Percentiles rank a stretch among this genome's conserved stretches.
phyloP scores from a whole-genome alignment of 495 filamentous ascomycete species.

The Tuber indicum region DNA sequence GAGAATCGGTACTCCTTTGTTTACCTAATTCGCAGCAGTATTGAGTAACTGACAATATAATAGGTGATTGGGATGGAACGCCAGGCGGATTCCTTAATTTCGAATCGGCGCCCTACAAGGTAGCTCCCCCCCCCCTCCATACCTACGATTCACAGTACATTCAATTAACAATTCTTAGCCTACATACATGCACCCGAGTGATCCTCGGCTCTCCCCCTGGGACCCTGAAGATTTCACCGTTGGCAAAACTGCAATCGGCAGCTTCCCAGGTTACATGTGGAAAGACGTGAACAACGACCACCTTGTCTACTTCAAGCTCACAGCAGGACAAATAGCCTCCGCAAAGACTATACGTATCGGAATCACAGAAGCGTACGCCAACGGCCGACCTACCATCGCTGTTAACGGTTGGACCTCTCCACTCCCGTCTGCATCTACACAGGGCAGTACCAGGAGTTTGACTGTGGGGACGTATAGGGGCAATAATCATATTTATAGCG shows the following conservation, averaged over 20 bases:
- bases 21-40: not conserved
- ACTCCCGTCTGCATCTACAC: conserved; percentile 39
- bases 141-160: not conserved
- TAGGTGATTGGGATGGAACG: conserved; percentile 42
- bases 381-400: conserved; percentile 38
- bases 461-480: conserved; percentile 23
- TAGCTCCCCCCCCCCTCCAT: not conserved
- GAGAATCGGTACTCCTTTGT: conserved; percentile 30
- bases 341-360: conserved; percentile 41
- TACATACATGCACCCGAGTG: conserved; percentile 42
- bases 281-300: conserved; percentile 41
- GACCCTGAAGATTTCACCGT: conserved; percentile 34
- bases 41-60: not conserved
- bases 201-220: conserved; percentile 41
- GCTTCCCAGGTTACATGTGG: conserved; percentile 42
- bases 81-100: conserved; percentile 43
- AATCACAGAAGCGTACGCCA: conserved; percentile 39
- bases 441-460: conserved; percentile 28
- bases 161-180: conserved; percentile 11
- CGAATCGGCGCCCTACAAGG: conserved; percentile 36
- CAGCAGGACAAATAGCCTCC: conserved; percentile 34
- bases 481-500: conserved; percentile 21
- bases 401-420: conserved; percentile 38
- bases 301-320: conserved; percentile 40
- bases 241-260: conserved; percentile 28